Base-by-base conservation (phyloP, 164 flowering plant species). In the Cinnamomum micranthum region DNA sequence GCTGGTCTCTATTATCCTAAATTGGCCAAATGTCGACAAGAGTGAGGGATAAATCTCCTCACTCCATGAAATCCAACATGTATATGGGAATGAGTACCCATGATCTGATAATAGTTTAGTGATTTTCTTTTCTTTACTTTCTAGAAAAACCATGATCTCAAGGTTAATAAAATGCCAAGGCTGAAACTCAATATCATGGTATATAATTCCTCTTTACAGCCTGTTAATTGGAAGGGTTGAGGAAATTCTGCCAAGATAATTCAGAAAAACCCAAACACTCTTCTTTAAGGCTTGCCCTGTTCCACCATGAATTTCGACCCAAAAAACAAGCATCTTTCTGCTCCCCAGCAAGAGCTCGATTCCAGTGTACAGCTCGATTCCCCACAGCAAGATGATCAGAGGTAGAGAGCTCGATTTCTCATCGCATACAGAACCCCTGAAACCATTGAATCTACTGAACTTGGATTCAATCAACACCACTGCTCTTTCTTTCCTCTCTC, bases 351-450 rank as follows among this genome's bases (percentile, higher is more conserved):
- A 20, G 84, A 81, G 66, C 77, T 82, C 7, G 94, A 79, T 7
- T 88, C 92, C 0, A 93, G 96, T 87, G 90, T 85, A 68, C 85
- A 83, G 68, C 87, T 87, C 96, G 64, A 93, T 70, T 14, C 95
- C 99, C 79, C 84, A 81, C 20, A 95, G 82, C 76, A 95, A 73
- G 78, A 92, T 89, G 88, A 82, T 87, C 9, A 92, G 86, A 2
- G 93, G 86, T 55, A 92, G 78, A 1, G 91, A 94, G 77, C 92
- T 91, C 1, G 90, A 65, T 91, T 92, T 72, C 93, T 86, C 94
- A 91, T 91, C 65, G 96, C 97, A 77, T 86, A 88, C 0, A 94
- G 85, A 23, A 91, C 97, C 98, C 1, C 98, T 78, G 81, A 94
- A 94, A 0, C 97, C 95, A 75, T 83, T 86, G 87, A 90, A 90